These are phyloP conservation scores for Colletotrichum zoysiae DNA, from an alignment of 2,329 filamentous ascomycete genomes.

Conservation along the genomic window DNA sequence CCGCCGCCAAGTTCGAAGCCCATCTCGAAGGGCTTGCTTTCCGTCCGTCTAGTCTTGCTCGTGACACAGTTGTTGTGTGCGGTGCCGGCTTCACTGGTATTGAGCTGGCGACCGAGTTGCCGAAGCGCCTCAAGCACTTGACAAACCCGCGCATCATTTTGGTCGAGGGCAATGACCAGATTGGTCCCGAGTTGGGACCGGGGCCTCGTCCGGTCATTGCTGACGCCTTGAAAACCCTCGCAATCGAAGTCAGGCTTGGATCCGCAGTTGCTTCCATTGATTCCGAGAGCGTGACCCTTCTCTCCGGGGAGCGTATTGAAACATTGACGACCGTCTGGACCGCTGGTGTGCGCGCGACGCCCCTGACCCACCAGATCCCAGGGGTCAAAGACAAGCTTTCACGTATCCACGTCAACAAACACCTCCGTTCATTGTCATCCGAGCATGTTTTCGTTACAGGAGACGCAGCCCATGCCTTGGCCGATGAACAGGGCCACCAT, in stretches of 20 bases:
- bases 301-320: constrained; percentile 50
- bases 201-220: constrained; percentile 50
- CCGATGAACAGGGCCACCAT: constrained; percentile 47
- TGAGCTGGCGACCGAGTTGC: constrained; percentile 49
- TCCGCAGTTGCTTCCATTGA: constrained; percentile 46
- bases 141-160: constrained; percentile 44
- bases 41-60: constrained; percentile 44
- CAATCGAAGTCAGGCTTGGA: constrained; percentile 49
- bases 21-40: constrained; percentile 49
- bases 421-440: constrained; percentile 46
- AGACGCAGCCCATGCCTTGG: constrained; percentile 48
- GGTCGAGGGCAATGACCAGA: constrained; percentile 46
- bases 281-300: constrained; percentile 44
- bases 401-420: constrained; percentile 48
- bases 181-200: constrained; percentile 51
- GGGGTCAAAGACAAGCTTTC: constrained; percentile 47
- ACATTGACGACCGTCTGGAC: constrained; percentile 54
- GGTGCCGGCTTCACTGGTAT: constrained; percentile 54
- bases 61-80: constrained; percentile 53
- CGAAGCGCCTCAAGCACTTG: constrained; percentile 46
- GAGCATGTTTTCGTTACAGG: constrained; percentile 51
- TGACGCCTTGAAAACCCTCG: constrained; percentile 47
- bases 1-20: constrained; percentile 46
- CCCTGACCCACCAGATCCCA: constrained; percentile 51
- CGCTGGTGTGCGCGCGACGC: constrained; percentile 50